These are phyloP conservation scores for Aleurites moluccanus DNA, from an alignment of 441 rosid genomes.

Conservation along the genomic window DNA sequence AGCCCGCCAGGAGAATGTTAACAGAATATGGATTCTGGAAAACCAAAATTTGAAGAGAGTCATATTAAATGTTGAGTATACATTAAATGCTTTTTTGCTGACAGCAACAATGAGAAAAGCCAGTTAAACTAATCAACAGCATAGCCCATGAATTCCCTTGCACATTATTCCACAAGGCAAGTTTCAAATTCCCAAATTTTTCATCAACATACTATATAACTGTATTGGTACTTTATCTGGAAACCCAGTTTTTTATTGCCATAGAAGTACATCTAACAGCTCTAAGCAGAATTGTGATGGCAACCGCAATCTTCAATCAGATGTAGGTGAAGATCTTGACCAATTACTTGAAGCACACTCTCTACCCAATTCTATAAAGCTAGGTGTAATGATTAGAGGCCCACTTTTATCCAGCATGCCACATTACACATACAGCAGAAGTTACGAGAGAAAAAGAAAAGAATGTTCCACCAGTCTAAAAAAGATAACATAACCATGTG, in stretches of 20 bases:
- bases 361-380: background rate
- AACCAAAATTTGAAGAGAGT: conserved; percentile 5
- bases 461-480: background rate
- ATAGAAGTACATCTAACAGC: background rate
- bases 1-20: conserved; percentile 91
- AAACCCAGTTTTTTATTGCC: too few relatives aligned
- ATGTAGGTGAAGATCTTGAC: background rate
- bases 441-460: background rate
- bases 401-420: background rate
- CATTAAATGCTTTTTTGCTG: background rate
- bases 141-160: background rate
- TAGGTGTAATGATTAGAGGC: background rate
- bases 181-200: background rate
- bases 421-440: background rate
- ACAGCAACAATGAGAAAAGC: background rate
- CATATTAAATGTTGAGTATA: background rate
- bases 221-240: background rate
- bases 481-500: background rate
- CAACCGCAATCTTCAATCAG: background rate
- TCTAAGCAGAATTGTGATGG: background rate
- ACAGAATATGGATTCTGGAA: conserved; percentile 81
- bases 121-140: background rate
- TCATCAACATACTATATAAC: background rate
- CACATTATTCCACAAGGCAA: background rate
- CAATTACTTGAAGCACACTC: background rate